Percentiles rank a stretch among this genome's conserved stretches.
These are phyloP conservation scores for Grosmannia clavigera DNA, from an alignment of 2,329 filamentous ascomycete genomes.

Conservation along the genomic window DNA sequence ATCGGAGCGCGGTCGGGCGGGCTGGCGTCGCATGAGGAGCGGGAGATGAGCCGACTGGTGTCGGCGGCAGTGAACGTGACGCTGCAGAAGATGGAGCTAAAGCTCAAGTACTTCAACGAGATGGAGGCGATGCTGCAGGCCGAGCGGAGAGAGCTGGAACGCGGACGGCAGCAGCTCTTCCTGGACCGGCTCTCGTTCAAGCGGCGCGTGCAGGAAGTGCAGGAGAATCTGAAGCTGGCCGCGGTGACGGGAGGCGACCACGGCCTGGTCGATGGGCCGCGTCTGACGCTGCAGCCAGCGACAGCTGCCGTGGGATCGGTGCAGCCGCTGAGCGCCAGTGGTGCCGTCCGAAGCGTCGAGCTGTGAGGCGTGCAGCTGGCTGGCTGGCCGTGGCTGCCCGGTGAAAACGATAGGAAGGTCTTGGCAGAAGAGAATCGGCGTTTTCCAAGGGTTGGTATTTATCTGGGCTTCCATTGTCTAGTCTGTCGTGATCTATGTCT, in stretches of 20 bases:
- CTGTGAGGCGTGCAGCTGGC: slow-evolving; percentile 20
- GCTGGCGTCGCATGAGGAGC: slow-evolving; percentile 89
- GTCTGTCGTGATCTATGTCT: background rate
- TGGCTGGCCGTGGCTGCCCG: background rate
- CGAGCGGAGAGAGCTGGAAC: slow-evolving; percentile 84
- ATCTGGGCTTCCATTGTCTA: background rate
- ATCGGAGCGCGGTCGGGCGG: slow-evolving; percentile 77
- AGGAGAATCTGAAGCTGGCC: slow-evolving; percentile 57
- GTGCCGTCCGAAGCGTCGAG: slow-evolving; percentile 46
- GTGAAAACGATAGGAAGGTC: background rate
- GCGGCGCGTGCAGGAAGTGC: slow-evolving; percentile 70
- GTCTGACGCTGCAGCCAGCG: slow-evolving; percentile 39
- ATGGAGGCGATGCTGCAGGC: slow-evolving; percentile 88
- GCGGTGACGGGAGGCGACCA: slow-evolving; percentile 36
- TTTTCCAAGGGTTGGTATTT: slow-evolving; percentile 3
- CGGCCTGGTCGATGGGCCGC: slow-evolving; percentile 35
- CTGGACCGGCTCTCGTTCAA: slow-evolving; percentile 85
- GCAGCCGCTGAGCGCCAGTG: slow-evolving; percentile 42
- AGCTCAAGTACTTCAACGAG: slow-evolving; percentile 91
- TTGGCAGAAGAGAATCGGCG: slow-evolving; percentile 8
- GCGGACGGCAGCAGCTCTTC: slow-evolving; percentile 85
- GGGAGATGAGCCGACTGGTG: slow-evolving; percentile 88
- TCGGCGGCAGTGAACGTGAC: slow-evolving; percentile 86
- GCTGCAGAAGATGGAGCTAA: slow-evolving; percentile 91
- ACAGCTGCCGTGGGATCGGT: slow-evolving; percentile 27